These are phyloP conservation scores for Coffea eugenioides DNA, from an alignment of 257 asterid genomes.

Conservation along the genomic window DNA sequence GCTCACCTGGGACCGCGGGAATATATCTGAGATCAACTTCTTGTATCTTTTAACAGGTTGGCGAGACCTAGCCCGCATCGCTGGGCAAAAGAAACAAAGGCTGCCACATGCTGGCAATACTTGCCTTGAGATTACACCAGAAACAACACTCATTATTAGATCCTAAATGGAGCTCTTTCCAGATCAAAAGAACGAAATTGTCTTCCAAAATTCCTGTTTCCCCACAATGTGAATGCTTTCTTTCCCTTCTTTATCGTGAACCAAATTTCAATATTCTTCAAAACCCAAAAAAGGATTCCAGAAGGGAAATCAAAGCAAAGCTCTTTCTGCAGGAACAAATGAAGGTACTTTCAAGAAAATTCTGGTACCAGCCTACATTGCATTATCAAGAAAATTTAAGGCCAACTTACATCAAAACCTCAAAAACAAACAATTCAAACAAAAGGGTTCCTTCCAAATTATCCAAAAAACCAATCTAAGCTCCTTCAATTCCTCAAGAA, in stretches of 20 bases:
- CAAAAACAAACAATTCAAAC: conserved; percentile 19
- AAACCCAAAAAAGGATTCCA: conserved; percentile 17
- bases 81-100: conserved; percentile 95
- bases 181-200: neutral
- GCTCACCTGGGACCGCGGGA: conserved; percentile 82
- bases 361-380: conserved; percentile 58
- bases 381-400: conserved; percentile 21
- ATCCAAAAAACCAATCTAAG: neutral
- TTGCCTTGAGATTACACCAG: conserved; percentile 93
- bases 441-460: conserved; percentile 10
- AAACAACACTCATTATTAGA: conserved; percentile 61
- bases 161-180: neutral
- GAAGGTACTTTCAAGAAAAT: conserved; percentile 28
- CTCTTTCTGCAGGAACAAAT: conserved; percentile 32
- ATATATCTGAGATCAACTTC: conserved; percentile 90
- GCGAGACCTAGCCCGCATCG: conserved; percentile 86
- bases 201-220: conserved; percentile 21
- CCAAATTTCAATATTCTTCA: conserved; percentile 25
- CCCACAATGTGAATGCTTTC: conserved; percentile 39
- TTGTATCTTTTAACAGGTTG: conserved; percentile 99
- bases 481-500: conserved; percentile 1
- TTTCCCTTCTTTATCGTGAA: conserved; percentile 58
- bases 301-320: conserved; percentile 77
- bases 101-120: conserved; percentile 87
- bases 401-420: conserved; percentile 31